Base-by-base conservation (phyloP, 352 stramenopile species). In the Globisporangium ultimum region DNA sequence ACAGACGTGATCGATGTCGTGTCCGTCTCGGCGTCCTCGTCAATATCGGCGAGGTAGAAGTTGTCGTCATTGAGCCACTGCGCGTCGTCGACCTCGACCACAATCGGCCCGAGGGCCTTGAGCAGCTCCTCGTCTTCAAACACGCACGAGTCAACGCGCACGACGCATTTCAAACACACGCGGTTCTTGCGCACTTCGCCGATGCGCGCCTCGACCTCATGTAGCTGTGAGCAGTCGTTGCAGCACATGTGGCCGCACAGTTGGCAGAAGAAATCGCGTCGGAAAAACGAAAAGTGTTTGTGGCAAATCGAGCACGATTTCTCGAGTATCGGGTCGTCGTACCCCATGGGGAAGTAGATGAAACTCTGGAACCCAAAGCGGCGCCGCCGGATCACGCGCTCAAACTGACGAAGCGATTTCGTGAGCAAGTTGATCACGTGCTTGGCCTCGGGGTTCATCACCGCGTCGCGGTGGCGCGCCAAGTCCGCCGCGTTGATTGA, bases 351-450 rank as follows among this genome's bases (percentile, higher is more conserved):
- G 24, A 28, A 28, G 5, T 28, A 28, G 24, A 28, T 28, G 52
- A 89, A 84, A 45, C 67, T 76, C 64, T 91, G 81, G 55, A 91
- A 72, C 2, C 81, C 81, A 34, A 89, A 74, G 28, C 81, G 79
- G 22, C 81, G 76, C 0, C 81, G 81, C 0, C 79, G 77, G 55
- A 89, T 88, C 43, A 91, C 76, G 18, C 73, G 72, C 60, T 91
- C 81, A n/a, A 88, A 76, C 42, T 77, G 58, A 42, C 68, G 70
- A 43, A 91, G 52, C 41, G 75, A 87, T 11, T 72, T 80, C 17
- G 76, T 75, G 12, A 89, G 51, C 12, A 84, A 43, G 10, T 79
- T 64, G 57, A 91, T 72, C 40, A 91, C 78, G 53, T 83, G 72
- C 20, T 74, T 72, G 1, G 77, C 77, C 65, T 88, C 81, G 0